Percentiles rank a stretch among this genome's conserved stretches.
These are phyloP conservation scores for Gaertneriomyces semiglobifer DNA, from an alignment of 192 early-diverging fungal genomes.

Conservation along the genomic window DNA sequence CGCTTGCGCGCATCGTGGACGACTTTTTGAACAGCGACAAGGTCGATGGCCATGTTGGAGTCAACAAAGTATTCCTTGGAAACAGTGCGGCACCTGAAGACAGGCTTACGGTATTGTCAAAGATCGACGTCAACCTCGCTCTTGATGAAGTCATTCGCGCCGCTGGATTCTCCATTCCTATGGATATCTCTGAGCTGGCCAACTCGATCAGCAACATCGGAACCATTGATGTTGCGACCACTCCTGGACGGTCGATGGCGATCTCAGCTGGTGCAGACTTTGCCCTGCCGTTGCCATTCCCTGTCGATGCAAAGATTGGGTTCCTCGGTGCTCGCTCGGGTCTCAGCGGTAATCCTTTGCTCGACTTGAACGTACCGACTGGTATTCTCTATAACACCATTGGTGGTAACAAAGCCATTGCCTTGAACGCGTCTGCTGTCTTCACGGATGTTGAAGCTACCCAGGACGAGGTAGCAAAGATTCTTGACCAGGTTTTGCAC, in stretches of 20 bases:
- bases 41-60: conserved; percentile 13
- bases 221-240: conserved; percentile 8
- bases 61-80: conserved; percentile 18
- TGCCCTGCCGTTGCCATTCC: conserved; percentile 26
- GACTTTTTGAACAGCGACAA: conserved; percentile 15
- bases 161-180: conserved; percentile 14
- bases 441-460: conserved; percentile 33
- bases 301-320: conserved; percentile 29
- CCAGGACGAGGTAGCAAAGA: conserved; percentile 21
- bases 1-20: conserved; percentile 20
- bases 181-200: conserved; percentile 1
- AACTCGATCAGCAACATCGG: conserved; percentile 18
- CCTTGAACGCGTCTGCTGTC: conserved; percentile 7
- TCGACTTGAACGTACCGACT: conserved; percentile 8
- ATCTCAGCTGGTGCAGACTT: conserved; percentile 21
- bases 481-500: conserved; percentile 23
- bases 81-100: conserved; percentile 13
- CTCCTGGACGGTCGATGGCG: neutral
- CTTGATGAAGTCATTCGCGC: conserved; percentile 11
- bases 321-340: conserved; percentile 16
- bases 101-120: conserved; percentile 11
- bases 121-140: conserved; percentile 22
- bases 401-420: neutral
- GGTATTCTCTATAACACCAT: conserved; percentile 16
- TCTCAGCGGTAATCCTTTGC: conserved; percentile 21